phyloP scores from a whole-genome alignment of 1,284 basidiomycete genomes.

The Cutaneotrichosporon sp. region DNA sequence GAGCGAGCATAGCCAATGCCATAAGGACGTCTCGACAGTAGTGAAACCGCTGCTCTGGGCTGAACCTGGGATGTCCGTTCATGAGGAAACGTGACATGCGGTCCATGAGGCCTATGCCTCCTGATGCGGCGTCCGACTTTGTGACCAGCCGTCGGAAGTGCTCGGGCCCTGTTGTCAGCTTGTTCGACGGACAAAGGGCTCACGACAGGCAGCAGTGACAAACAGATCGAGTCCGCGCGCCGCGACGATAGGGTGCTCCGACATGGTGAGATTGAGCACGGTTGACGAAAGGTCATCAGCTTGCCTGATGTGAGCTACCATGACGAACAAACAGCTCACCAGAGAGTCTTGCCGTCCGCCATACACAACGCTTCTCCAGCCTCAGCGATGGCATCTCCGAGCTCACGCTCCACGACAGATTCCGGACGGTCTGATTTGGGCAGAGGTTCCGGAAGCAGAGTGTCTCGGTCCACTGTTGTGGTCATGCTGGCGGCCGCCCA shows the following conservation, averaged over 20 bases:
- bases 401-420: conserved; percentile 20
- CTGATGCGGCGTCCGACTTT: conserved; percentile 7
- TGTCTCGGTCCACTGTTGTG: not conserved
- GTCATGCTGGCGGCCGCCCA: not conserved
- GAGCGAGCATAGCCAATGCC: conserved; percentile 34
- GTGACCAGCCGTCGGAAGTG: conserved; percentile 34
- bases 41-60: conserved; percentile 11
- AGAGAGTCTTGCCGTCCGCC: conserved; percentile 25
- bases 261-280: conserved; percentile 23
- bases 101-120: conserved; percentile 27
- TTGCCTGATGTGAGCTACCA: conserved; percentile 26
- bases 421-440: not conserved
- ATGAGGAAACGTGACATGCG: conserved; percentile 27
- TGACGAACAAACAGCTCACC: conserved; percentile 19
- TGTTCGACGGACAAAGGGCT: conserved; percentile 13
- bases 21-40: conserved; percentile 21
- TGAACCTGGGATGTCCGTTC: conserved; percentile 8
- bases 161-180: conserved; percentile 1
- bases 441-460: not conserved
- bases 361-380: conserved; percentile 32
- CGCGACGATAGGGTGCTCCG: conserved; percentile 17
- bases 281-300: conserved; percentile 33
- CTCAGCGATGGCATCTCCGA: conserved; percentile 27
- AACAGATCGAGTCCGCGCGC: conserved; percentile 34
- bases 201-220: conserved; percentile 36